Evolutionary conservation across 495 filamentous ascomycete genomes (phyloP).

Genomic region (Extremus antarcticus): DNA sequence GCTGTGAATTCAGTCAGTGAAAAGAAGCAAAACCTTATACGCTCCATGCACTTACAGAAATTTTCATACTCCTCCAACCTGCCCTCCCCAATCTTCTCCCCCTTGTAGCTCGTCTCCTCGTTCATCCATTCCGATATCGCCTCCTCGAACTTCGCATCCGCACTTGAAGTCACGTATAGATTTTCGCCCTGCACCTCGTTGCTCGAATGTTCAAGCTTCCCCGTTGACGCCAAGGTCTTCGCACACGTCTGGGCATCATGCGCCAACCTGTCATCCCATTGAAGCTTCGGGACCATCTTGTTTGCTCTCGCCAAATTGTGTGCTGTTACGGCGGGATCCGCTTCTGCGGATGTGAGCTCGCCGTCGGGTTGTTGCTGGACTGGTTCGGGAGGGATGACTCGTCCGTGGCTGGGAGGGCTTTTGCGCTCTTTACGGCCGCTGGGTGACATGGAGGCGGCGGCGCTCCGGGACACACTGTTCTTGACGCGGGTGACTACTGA

Average conservation of each 20-base stretch:
- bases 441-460: background rate
- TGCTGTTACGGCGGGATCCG: conserved; percentile 22
- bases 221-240: conserved; percentile 23
- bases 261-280: conserved; percentile 30
- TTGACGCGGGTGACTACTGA: background rate
- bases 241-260: conserved; percentile 27
- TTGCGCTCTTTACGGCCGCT: background rate
- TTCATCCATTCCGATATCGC: conserved; percentile 24
- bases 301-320: conserved; percentile 26
- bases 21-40: background rate
- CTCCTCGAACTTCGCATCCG: conserved; percentile 6
- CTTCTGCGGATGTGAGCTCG: background rate
- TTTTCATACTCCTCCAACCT: conserved; percentile 30
- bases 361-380: background rate
- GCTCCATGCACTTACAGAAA: conserved; percentile 14
- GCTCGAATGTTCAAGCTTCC: conserved; percentile 29
- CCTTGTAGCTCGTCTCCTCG: conserved; percentile 31
- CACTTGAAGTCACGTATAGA: conserved; percentile 24
- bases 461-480: background rate
- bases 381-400: conserved; percentile 1
- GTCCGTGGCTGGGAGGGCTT: background rate
- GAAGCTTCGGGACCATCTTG: conserved; percentile 17
- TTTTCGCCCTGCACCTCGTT: conserved; percentile 33
- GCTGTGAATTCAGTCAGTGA: conserved; percentile 16
- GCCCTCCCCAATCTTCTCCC: conserved; percentile 32